Conservation (phyloP, 768 basidiomycete genomes). For the Holtermanniella nyarrowii region DNA sequence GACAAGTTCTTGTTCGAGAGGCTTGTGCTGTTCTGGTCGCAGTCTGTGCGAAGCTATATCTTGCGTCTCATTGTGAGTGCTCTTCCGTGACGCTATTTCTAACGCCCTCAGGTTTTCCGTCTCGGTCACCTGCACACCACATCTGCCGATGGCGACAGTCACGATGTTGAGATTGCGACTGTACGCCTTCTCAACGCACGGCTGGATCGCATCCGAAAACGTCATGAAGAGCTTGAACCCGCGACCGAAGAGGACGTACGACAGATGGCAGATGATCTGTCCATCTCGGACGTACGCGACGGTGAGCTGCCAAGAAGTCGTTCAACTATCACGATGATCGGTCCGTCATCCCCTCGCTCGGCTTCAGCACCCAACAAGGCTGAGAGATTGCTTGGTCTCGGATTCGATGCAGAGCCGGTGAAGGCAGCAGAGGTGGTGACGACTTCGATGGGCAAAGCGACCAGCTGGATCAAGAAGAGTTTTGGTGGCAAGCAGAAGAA, state of each 20-base stretch:
- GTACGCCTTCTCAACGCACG: constrained; percentile 41
- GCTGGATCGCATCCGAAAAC: constrained; percentile 42
- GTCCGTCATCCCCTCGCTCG: constrained; percentile 8
- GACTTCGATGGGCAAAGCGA: constrained; percentile 19
- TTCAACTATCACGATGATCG: constrained; percentile 41
- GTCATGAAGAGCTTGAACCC: constrained; percentile 44
- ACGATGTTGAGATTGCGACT: constrained; percentile 37
- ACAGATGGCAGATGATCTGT: neutral
- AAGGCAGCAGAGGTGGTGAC: constrained; percentile 3
- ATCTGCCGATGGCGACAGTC: constrained; percentile 22
- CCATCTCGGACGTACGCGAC: neutral
- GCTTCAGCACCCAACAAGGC: constrained; percentile 20
- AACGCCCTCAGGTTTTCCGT: constrained; percentile 36
- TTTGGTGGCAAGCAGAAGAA: constrained; percentile 31
- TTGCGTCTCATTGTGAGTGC: constrained; percentile 42
- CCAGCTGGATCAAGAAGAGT: constrained; percentile 37
- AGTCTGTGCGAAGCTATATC: constrained; percentile 38
- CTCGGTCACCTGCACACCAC: constrained; percentile 41
- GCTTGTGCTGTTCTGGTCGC: constrained; percentile 43
- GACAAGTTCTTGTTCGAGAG: constrained; percentile 42
- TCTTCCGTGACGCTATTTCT: neutral
- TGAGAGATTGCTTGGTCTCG: constrained; percentile 28
- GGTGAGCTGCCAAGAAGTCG: constrained; percentile 19
- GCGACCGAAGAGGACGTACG: constrained; percentile 7
- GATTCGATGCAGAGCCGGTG: constrained; percentile 16